Evolutionary conservation across 2,329 filamentous ascomycete species (phyloP), one percentile per base, ranked within the genome.

Genomic region (Chrysosporium keratinophilum): DNA sequence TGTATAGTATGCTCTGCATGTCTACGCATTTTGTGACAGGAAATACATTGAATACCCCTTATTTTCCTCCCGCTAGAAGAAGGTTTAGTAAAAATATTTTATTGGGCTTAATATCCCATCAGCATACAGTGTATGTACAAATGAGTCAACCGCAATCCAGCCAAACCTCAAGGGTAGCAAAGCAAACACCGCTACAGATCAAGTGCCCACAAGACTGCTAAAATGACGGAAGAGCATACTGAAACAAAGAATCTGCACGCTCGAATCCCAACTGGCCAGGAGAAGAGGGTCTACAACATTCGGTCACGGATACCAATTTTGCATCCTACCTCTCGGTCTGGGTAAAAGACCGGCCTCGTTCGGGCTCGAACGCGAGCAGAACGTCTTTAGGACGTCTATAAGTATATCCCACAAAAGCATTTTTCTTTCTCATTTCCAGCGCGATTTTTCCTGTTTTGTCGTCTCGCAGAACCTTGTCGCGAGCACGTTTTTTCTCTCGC

Each of bases 331-430:
- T 31, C 3, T 39, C 19, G 64, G 43, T 15, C 6, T 14, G 50
- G 15, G 31, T 37, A 14, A 61, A 55, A 14, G 62, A 57, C 41
- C 66, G 62, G 12, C 68, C 67, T 54, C 66, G 60, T 41, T 70
- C 65, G 23, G 59, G 58, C n/a, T 64, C 62, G 14, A 73, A 57
- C 1, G 65, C 67, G 55, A 68, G 56, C 33, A 61, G 58, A 46
- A 69, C 62, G 2, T 65, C 63, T 50, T 67, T 71, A 2, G 71
- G 71, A 42, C 70, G 69, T 35, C 82, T 79, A 76, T 93, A 97
- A 1, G 86, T 88, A 66, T 98, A 98, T 0, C 91, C 91, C 57
- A 94, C 70, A 68, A 97, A 97, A 0, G 88, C 89, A 23, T 80
- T 85, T 65, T 78, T 79, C 70, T 91, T 95, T 56, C 93, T 80